phyloP scores from a whole-genome alignment of 768 basidiomycete species.

The Calocybe gangraenosa region DNA sequence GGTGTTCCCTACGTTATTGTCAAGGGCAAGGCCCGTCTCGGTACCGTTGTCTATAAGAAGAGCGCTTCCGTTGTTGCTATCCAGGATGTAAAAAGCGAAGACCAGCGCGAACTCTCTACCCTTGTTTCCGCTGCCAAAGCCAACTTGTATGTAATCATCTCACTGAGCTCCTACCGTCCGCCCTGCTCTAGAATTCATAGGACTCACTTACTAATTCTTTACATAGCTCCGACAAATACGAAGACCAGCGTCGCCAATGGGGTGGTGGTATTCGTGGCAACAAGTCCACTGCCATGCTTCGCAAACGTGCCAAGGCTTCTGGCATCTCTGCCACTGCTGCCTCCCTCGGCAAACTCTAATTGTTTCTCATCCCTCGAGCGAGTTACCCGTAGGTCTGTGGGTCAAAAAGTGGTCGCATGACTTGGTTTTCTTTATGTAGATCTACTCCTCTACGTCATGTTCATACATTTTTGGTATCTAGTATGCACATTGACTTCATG shows the following conservation, averaged over 20 bases:
- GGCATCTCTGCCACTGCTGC: constrained; percentile 62
- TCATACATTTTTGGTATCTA: constrained; percentile 13
- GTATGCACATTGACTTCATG: constrained; percentile 14
- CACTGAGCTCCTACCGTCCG: no score
- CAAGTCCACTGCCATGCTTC: constrained; percentile 91
- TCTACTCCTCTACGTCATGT: constrained; percentile 11
- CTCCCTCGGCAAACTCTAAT: constrained; percentile 62
- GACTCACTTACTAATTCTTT: neutral
- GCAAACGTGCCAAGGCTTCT: constrained; percentile 89
- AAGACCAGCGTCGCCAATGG: constrained; percentile 89
- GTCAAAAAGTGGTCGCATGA: constrained; percentile 15
- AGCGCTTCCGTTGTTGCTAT: constrained; percentile 88
- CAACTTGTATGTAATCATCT: constrained; percentile 73
- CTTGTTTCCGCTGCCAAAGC: constrained; percentile 92
- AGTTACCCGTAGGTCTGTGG: constrained; percentile 5
- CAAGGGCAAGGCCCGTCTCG: constrained; percentile 97
- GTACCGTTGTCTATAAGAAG: constrained; percentile 98
- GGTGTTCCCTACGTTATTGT: constrained; percentile 98
- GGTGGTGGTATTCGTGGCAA: constrained; percentile 94
- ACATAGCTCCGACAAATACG: constrained; percentile 84
- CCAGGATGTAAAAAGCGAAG: constrained; percentile 94
- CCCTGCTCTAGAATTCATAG: neutral
- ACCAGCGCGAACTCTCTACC: constrained; percentile 88
- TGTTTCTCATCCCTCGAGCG: constrained; percentile 1
- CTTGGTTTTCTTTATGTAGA: constrained; percentile 1